These are phyloP conservation scores for Ambrosia trifida DNA, from an alignment of 129 eudicot genomes.

Conservation along the genomic window DNA sequence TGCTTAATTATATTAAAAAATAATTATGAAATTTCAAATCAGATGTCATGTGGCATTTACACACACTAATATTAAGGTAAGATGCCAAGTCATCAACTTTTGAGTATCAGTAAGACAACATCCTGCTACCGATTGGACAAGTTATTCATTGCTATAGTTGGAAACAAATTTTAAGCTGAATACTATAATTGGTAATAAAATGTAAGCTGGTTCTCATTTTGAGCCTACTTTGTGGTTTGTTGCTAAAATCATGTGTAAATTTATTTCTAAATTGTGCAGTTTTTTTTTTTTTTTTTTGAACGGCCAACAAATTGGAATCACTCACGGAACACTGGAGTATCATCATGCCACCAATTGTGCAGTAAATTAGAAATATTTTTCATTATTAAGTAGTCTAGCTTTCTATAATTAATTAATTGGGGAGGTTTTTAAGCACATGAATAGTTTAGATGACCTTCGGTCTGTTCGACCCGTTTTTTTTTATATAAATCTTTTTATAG, in stretches of 20 bases:
- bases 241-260: not conserved
- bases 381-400: not conserved
- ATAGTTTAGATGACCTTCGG: not conserved
- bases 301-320: too few species aligned
- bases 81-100: not conserved
- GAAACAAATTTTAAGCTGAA: not conserved
- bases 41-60: not conserved
- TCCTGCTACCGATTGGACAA: not conserved
- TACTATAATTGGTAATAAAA: too few species aligned
- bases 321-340: too few species aligned
- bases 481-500: too few species aligned
- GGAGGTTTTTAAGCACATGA: slow-evolving; percentile 8
- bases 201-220: not conserved
- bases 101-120: not conserved
- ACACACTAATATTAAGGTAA: too few species aligned
- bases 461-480: not conserved
- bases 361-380: not conserved
- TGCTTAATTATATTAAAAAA: too few species aligned
- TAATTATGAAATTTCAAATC: too few species aligned
- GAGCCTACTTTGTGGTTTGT: not conserved
- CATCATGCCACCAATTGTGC: too few species aligned
- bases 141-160: not conserved
- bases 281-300: too few species aligned
- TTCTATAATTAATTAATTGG: not conserved
- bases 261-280: too few species aligned